phyloP scores from a whole-genome alignment of 495 filamentous ascomycete genomes.

The Penicillium desertorum region DNA sequence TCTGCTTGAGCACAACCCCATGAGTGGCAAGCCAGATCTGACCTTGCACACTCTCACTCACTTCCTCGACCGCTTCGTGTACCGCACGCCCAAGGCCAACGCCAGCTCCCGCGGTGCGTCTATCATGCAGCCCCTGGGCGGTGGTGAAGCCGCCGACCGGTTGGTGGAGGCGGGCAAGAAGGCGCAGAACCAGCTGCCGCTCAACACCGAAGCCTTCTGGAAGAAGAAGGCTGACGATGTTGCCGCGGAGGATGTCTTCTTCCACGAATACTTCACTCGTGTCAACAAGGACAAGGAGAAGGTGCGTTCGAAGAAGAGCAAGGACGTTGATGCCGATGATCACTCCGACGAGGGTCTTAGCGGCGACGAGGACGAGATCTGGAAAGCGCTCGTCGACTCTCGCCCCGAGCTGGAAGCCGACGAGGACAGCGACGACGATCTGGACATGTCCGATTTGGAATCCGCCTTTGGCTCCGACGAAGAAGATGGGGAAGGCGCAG shows the following conservation, averaged over 20 bases:
- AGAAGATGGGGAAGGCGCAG: slow-evolving; percentile 49
- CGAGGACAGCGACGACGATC: slow-evolving; percentile 60
- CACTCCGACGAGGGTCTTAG: slow-evolving; percentile 29
- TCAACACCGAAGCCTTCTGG: slow-evolving; percentile 93
- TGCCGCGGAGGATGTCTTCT: slow-evolving; percentile 90
- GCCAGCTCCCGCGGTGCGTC: slow-evolving; percentile 66
- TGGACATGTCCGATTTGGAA: slow-evolving; percentile 66
- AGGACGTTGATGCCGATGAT: slow-evolving; percentile 36
- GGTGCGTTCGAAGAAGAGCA: slow-evolving; percentile 54
- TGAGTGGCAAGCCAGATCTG: slow-evolving; percentile 84
- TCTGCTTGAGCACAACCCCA: slow-evolving; percentile 62
- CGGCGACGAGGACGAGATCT: slow-evolving; percentile 70
- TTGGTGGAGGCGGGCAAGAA: slow-evolving; percentile 60
- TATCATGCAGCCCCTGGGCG: slow-evolving; percentile 93
- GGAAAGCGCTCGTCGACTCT: slow-evolving; percentile 85
- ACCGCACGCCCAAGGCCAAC: slow-evolving; percentile 78
- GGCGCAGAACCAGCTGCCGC: slow-evolving; percentile 41
- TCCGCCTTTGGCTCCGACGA: slow-evolving; percentile 49
- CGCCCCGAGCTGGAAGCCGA: slow-evolving; percentile 72
- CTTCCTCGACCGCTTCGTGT: slow-evolving; percentile 96
- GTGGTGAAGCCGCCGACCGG: slow-evolving; percentile 59
- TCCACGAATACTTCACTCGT: slow-evolving; percentile 91
- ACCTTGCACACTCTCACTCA: slow-evolving; percentile 83
- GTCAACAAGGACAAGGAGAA: slow-evolving; percentile 69
- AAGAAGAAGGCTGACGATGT: slow-evolving; percentile 83